Percentiles rank a stretch among this genome's conserved stretches.
Conservation (phyloP, 2,329 filamentous ascomycete genomes). For the Capronia coronata region DNA sequence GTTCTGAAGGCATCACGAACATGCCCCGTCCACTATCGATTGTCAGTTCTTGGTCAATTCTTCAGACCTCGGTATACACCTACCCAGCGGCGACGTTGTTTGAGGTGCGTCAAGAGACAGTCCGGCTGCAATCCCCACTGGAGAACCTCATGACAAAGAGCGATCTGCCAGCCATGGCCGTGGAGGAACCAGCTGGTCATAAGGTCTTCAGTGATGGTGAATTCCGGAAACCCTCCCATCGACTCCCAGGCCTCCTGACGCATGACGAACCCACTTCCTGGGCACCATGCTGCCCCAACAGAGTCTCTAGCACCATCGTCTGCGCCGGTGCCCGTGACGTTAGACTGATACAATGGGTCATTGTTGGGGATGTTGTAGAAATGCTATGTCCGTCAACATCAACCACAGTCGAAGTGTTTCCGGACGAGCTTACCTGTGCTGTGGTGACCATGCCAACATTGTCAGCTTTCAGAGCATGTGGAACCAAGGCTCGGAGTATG, state of each 20-base stretch:
- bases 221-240: constrained; percentile 30
- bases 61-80: constrained; percentile 42
- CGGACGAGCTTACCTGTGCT: constrained; percentile 26
- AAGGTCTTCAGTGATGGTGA: constrained; percentile 30
- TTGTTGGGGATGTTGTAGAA: constrained; percentile 30
- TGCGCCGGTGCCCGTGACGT: constrained; percentile 33
- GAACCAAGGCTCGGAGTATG: constrained; percentile 35
- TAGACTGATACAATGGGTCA: constrained; percentile 29
- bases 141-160: constrained; percentile 26
- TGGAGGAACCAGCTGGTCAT: constrained; percentile 28
- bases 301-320: constrained; percentile 31
- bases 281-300: constrained; percentile 30
- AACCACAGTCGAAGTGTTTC: neutral
- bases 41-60: constrained; percentile 8
- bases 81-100: constrained; percentile 37
- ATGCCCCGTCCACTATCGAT: constrained; percentile 20
- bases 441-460: constrained; percentile 32
- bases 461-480: constrained; percentile 32
- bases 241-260: constrained; percentile 27
- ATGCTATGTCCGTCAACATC: constrained; percentile 23
- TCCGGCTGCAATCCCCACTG: constrained; percentile 32
- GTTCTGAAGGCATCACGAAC: constrained; percentile 13
- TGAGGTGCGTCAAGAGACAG: constrained; percentile 34
- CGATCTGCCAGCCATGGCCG: constrained; percentile 29
- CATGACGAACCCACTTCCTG: constrained; percentile 30